phyloP scores from a whole-genome alignment of 169 alveolate genomes.

The Eimeria tenella region DNA sequence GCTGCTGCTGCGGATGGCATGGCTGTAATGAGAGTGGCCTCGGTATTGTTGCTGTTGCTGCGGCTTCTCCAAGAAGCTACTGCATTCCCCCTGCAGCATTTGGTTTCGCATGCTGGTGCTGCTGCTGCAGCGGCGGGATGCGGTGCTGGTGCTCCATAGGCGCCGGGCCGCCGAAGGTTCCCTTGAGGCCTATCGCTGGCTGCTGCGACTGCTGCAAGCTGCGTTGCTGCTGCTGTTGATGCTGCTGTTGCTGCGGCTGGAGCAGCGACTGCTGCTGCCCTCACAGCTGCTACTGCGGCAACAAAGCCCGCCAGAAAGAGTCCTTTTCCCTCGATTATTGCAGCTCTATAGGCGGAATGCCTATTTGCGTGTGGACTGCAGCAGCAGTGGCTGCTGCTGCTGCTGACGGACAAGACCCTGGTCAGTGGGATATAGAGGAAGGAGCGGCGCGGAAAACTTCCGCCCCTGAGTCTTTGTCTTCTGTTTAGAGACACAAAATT shows the following conservation, averaged over 20 bases:
- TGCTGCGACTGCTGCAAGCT: neutral
- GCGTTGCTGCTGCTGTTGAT: neutral
- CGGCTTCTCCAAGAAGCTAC: neutral
- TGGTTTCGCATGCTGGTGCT: neutral
- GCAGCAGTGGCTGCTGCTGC: neutral
- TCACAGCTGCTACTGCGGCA: neutral
- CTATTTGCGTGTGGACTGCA: neutral
- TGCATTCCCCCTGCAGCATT: neutral
- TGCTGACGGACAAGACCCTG: too few species aligned
- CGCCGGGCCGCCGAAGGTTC: neutral
- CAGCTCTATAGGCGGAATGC: too few species aligned
- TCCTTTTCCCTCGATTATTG: neutral
- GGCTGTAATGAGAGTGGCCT: neutral
- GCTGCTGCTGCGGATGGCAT: neutral
- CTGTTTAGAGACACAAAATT: too few species aligned
- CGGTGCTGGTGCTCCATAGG: neutral
- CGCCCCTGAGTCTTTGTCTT: neutral
- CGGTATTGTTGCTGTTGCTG: neutral
- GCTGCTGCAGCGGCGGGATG: neutral
- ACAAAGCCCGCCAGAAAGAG: neutral
- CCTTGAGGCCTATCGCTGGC: neutral
- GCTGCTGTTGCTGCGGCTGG: slow-evolving; percentile 12
- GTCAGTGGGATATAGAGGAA: too few species aligned
- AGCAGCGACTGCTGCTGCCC: neutral
- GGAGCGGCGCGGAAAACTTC: neutral